Evolutionary conservation across 257 asterid species (phyloP).

Genomic region (Mentha longifolia): DNA sequence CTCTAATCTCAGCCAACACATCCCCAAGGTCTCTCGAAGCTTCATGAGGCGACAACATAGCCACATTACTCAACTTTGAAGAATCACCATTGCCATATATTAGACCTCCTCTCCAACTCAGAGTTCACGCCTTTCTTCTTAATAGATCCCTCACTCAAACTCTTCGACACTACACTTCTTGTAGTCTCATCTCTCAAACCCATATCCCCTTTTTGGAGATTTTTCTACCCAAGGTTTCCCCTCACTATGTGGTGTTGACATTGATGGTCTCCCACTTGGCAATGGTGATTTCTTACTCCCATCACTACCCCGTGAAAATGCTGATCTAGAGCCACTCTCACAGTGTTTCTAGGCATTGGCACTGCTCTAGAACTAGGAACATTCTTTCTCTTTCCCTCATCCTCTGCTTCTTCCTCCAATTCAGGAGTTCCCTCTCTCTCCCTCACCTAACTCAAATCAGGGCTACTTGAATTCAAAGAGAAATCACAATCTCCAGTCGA

Average conservation of each 20-base stretch:
- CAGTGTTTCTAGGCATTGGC: constrained; percentile 26
- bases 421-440: constrained; percentile 94
- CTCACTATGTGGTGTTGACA: constrained; percentile 18
- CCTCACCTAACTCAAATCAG: constrained; percentile 85
- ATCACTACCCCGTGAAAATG: constrained; percentile 50
- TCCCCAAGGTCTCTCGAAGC: constrained; percentile 67
- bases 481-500: constrained; percentile 45
- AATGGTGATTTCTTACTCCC: constrained; percentile 41
- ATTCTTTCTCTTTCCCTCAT: constrained; percentile 40
- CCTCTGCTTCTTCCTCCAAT: constrained; percentile 92
- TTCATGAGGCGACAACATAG: constrained; percentile 67
- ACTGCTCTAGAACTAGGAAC: constrained; percentile 39
- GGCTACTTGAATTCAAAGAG: constrained; percentile 67
- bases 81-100: constrained; percentile 65
- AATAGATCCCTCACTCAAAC: constrained; percentile 58
- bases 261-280: constrained; percentile 31
- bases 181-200: constrained; percentile 56
- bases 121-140: constrained; percentile 81
- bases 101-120: constrained; percentile 71
- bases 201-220: constrained; percentile 30
- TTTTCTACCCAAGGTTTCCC: constrained; percentile 36
- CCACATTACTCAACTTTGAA: constrained; percentile 59
- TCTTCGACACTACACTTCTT: constrained; percentile 51
- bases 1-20: constrained; percentile 87
- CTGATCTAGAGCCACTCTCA: constrained; percentile 32